A percentile compares a stretch with the other conserved stretches of the same genome.
Conservation (phyloP, 2,329 filamentous ascomycete genomes). For the Calonectria hongkongensis region DNA sequence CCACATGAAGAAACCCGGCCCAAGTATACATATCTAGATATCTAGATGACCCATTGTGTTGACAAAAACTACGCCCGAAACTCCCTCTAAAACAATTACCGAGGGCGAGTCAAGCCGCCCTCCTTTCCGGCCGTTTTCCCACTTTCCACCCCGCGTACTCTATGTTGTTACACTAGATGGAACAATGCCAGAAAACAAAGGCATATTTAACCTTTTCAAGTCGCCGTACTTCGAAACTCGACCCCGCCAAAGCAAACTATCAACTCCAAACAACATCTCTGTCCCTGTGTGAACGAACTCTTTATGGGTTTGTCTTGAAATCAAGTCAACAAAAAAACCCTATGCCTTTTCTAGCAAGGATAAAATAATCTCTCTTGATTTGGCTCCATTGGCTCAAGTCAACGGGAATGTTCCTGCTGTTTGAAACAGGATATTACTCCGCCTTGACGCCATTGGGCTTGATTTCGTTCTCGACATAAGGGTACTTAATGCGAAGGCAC, state of each 20-base stretch:
- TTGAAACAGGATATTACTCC: conserved; percentile 42
- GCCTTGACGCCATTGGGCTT: conserved; percentile 63
- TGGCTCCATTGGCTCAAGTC: background rate
- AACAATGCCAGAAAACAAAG: background rate
- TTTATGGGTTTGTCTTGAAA: background rate
- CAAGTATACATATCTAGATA: background rate
- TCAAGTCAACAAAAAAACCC: background rate
- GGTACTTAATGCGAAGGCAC: conserved; percentile 98
- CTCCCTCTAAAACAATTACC: conserved; percentile 17
- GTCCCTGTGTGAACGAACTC: background rate
- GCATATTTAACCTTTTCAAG: background rate
- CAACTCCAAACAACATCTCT: conserved; percentile 5
- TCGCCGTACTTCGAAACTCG: background rate
- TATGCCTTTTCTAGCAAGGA: background rate
- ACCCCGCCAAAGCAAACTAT: background rate
- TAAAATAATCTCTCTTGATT: background rate
- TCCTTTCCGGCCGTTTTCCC: conserved; percentile 5
- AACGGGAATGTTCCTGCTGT: background rate
- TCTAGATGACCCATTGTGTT: conserved; percentile 10
- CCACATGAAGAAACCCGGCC: conserved; percentile 1
- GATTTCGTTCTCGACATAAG: conserved; percentile 68
- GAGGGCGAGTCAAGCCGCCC: conserved; percentile 2
- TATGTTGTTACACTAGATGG: conserved; percentile 4
- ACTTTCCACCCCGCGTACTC: background rate
- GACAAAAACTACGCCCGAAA: conserved; percentile 30